These are phyloP conservation scores for Candolleomyces aberdarensis DNA, from an alignment of 768 basidiomycete genomes.

Conservation along the genomic window DNA sequence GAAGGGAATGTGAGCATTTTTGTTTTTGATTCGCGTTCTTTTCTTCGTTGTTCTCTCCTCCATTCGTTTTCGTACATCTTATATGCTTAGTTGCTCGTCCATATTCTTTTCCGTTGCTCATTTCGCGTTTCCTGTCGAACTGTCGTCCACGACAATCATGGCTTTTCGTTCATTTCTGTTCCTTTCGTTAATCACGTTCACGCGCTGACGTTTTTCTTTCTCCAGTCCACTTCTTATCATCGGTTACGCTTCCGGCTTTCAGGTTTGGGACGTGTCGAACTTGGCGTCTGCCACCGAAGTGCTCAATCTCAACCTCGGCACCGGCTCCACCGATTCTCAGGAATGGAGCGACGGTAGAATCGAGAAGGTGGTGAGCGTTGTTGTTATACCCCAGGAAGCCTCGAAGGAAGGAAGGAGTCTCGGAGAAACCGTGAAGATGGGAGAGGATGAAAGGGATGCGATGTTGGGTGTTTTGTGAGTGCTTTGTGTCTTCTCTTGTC, in stretches of 20 bases:
- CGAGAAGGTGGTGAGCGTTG: slow-evolving; percentile 31
- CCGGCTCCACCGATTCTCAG: neutral
- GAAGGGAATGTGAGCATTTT: too few species aligned
- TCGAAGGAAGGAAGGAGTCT: slow-evolving; percentile 13
- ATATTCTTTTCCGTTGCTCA: too few species aligned
- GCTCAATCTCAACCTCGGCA: slow-evolving; percentile 39
- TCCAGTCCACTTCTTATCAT: slow-evolving; percentile 20
- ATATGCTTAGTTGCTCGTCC: neutral
- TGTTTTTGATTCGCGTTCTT: neutral
- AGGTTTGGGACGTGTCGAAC: slow-evolving; percentile 62
- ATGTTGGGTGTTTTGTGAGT: slow-evolving; percentile 33
- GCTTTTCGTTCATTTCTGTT: neutral
- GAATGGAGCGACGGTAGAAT: slow-evolving; percentile 12
- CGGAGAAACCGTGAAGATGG: slow-evolving; percentile 20
- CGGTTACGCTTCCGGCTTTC: slow-evolving; percentile 46
- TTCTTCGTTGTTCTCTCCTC: neutral
- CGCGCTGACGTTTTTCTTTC: neutral
- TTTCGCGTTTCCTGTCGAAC: too few species aligned
- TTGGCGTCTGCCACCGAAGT: slow-evolving; percentile 44
- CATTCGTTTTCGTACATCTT: neutral
- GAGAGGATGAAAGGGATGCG: slow-evolving; percentile 22
- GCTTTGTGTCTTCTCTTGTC: slow-evolving; percentile 26
- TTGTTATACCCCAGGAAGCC: slow-evolving; percentile 29
- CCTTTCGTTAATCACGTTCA: neutral
- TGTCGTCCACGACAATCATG: too few species aligned